Percentiles rank a stretch among this genome's conserved stretches.
These are phyloP conservation scores for Purpureocillium takamizusanense DNA, from an alignment of 2,329 filamentous ascomycete genomes.

Conservation along the genomic window DNA sequence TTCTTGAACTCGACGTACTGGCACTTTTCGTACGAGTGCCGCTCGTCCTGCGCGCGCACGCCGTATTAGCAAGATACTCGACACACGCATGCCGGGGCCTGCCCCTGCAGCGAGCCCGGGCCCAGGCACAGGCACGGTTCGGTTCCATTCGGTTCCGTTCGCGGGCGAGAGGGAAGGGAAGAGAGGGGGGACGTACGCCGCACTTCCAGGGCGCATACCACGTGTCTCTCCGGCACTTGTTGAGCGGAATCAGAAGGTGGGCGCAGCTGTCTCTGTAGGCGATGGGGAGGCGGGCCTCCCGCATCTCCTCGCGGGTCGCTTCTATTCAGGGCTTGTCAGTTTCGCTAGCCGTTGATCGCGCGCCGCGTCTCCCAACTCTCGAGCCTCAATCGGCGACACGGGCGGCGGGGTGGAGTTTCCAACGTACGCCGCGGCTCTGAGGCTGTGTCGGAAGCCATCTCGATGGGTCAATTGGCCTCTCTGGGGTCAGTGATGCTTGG, in stretches of 20 bases:
- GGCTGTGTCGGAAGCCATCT: conserved; percentile 27
- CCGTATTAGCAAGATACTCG: conserved; percentile 2
- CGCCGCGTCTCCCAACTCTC: too few species aligned
- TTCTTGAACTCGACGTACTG: conserved; percentile 99
- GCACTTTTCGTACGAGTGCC: conserved; percentile 98
- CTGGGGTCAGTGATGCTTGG: conserved; percentile 1
- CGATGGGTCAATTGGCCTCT: conserved; percentile 25
- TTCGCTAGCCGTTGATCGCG: not conserved
- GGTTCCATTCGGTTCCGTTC: too few species aligned
- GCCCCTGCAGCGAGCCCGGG: too few species aligned
- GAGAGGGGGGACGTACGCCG: conserved; percentile 52
- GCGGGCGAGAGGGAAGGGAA: not conserved
- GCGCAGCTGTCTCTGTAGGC: conserved; percentile 95
- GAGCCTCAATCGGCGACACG: not conserved
- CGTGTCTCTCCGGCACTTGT: conserved; percentile 83
- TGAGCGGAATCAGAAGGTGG: conserved; percentile 87
- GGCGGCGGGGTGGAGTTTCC: not conserved
- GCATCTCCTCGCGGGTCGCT: conserved; percentile 87
- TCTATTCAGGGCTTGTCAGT: conserved; percentile 41
- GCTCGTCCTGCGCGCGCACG: conserved; percentile 60
- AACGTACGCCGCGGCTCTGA: conserved; percentile 29
- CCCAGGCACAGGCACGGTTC: too few species aligned
- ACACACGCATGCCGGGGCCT: too few species aligned
- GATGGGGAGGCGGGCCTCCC: conserved; percentile 77
- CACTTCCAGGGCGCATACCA: conserved; percentile 99